Evolutionary conservation across 768 basidiomycete species (phyloP).

Genomic region (Trametes cingulata): DNA sequence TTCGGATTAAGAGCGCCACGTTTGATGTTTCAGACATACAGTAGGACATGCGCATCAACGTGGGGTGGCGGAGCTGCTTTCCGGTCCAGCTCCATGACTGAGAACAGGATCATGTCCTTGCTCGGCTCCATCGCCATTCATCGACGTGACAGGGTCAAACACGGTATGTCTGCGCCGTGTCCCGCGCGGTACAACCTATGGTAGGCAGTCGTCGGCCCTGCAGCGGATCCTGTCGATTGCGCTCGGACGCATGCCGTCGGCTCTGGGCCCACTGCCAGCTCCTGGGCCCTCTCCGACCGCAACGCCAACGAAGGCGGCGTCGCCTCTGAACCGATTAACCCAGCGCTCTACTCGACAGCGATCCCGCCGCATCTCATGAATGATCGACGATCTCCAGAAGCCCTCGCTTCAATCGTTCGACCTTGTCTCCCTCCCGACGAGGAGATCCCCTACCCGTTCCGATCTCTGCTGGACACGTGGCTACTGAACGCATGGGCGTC

Average conservation of each 20-base stretch:
- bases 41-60: too few relatives aligned
- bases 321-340: conserved; percentile 3
- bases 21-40: too few relatives aligned
- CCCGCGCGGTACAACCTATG: too few relatives aligned
- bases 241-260: not conserved
- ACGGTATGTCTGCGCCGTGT: too few relatives aligned
- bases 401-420: not conserved
- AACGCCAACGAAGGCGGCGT: not conserved
- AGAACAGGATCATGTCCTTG: too few relatives aligned
- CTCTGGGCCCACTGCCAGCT: not conserved
- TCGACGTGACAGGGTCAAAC: too few relatives aligned
- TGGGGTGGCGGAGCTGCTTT: too few relatives aligned
- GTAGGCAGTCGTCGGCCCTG: too few relatives aligned
- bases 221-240: too few relatives aligned
- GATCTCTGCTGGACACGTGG: not conserved
- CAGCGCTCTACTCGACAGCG: not conserved
- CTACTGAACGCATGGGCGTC: conserved; percentile 4
- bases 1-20: too few relatives aligned
- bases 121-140: too few relatives aligned
- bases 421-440: not conserved
- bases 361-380: conserved; percentile 4
- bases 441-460: not conserved
- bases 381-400: conserved; percentile 10
- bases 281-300: not conserved
- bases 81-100: too few relatives aligned